phyloP scores from a whole-genome alignment of 306 rosid species.

The Ochetophila trinervis region DNA sequence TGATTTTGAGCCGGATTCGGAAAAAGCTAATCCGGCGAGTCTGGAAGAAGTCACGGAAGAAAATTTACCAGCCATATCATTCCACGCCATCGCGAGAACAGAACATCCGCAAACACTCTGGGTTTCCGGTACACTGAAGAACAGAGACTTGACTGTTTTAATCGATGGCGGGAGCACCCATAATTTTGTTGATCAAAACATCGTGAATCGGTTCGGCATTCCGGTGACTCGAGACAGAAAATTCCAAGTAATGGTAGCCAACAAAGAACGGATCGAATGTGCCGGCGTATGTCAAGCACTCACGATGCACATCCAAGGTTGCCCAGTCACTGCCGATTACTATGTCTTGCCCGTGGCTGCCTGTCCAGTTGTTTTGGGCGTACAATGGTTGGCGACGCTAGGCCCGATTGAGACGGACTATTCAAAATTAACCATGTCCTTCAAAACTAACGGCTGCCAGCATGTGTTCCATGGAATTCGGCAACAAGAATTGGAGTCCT shows the following conservation, averaged over 20 bases:
- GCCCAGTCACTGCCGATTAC: background rate
- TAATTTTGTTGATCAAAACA: background rate
- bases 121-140: background rate
- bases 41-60: too few relatives aligned
- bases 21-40: too few relatives aligned
- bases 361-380: background rate
- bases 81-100: background rate
- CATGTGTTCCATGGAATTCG: background rate
- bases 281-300: background rate
- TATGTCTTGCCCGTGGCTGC: background rate
- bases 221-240: background rate
- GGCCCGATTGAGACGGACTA: background rate
- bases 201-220: background rate
- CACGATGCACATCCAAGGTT: background rate
- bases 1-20: too few relatives aligned
- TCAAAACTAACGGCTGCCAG: background rate
- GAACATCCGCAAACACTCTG: background rate
- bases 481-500: too few relatives aligned
- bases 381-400: background rate
- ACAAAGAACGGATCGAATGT: background rate
- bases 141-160: background rate
- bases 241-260: background rate
- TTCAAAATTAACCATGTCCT: background rate
- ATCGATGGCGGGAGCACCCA: background rate
- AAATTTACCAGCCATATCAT: too few relatives aligned